Percentiles rank a stretch among this genome's conserved stretches.
phyloP scores from a whole-genome alignment of 768 basidiomycete genomes.

The Goffeauzyma gilvescens region DNA sequence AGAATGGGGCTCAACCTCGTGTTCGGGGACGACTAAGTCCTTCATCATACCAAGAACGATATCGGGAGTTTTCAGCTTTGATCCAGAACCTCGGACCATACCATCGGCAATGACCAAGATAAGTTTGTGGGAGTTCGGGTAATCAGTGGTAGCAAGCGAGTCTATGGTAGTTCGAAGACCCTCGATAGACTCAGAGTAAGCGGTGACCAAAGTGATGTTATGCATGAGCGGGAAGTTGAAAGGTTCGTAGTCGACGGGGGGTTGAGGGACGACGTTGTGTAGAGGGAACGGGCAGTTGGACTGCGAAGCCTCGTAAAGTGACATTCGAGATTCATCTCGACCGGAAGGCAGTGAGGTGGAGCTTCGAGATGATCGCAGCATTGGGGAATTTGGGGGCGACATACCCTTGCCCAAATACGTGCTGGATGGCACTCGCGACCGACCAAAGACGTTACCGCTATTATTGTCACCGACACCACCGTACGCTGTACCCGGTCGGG shows the following conservation, averaged over 20 bases:
- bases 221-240: slow-evolving; percentile 90
- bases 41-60: slow-evolving; percentile 95
- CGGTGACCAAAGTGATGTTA: slow-evolving; percentile 88
- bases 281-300: slow-evolving; percentile 79
- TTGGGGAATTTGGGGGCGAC: slow-evolving; percentile 56
- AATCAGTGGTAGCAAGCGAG: slow-evolving; percentile 92
- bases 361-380: slow-evolving; percentile 55
- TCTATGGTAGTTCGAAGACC: slow-evolving; percentile 95
- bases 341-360: slow-evolving; percentile 50
- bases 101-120: slow-evolving; percentile 93
- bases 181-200: slow-evolving; percentile 91
- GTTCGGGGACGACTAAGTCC: slow-evolving; percentile 58
- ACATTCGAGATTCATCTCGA: slow-evolving; percentile 35
- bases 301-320: slow-evolving; percentile 17
- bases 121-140: slow-evolving; percentile 91
- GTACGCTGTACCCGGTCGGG: slow-evolving; percentile 29
- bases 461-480: slow-evolving; percentile 18
- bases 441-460: slow-evolving; percentile 1
- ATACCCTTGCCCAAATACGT: slow-evolving; percentile 34
- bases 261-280: slow-evolving; percentile 71
- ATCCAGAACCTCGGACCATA: slow-evolving; percentile 92
- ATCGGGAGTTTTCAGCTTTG: slow-evolving; percentile 72
- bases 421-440: slow-evolving; percentile 33
- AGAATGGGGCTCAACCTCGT: slow-evolving; percentile 79
- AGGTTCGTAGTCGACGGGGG: slow-evolving; percentile 73